A percentile compares a stretch with the other conserved stretches of the same genome.
Conservation (phyloP, 176 grass and related monocot species). For the Ensete ventricosum region DNA sequence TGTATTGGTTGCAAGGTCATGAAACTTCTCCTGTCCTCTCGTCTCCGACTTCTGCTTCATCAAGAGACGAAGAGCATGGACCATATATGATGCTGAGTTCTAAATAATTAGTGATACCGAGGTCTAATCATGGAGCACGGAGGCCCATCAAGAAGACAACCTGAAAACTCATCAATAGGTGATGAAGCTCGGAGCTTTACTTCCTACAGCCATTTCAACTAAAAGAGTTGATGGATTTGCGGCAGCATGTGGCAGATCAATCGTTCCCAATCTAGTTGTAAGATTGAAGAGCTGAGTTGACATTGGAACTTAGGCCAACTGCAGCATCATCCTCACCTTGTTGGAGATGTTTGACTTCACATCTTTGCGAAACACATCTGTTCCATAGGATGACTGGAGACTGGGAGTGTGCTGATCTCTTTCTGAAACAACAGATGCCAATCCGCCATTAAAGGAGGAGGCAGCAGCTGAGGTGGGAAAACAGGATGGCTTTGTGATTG, state of each 20-base stretch:
- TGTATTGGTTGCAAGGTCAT: not conserved
- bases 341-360: too few relatives aligned
- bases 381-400: too few relatives aligned
- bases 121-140: not conserved
- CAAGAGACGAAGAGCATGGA: not conserved
- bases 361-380: too few relatives aligned
- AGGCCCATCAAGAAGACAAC: too few relatives aligned
- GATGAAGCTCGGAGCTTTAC: not conserved
- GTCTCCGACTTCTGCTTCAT: too few relatives aligned
- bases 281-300: not conserved
- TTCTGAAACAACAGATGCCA: too few relatives aligned
- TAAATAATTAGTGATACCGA: not conserved
- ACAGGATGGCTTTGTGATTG: too few relatives aligned
- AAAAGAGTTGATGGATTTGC: not conserved
- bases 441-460: too few relatives aligned
- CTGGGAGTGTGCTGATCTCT: too few relatives aligned
- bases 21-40: not conserved
- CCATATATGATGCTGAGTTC: not conserved
- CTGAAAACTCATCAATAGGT: not conserved
- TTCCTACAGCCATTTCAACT: not conserved
- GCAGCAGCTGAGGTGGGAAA: too few relatives aligned
- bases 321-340: too few relatives aligned
- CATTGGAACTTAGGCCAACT: too few relatives aligned
- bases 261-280: not conserved
- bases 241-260: not conserved